These are phyloP conservation scores for Phytophthora rubi DNA, from an alignment of 352 stramenopile genomes.

Conservation along the genomic window DNA sequence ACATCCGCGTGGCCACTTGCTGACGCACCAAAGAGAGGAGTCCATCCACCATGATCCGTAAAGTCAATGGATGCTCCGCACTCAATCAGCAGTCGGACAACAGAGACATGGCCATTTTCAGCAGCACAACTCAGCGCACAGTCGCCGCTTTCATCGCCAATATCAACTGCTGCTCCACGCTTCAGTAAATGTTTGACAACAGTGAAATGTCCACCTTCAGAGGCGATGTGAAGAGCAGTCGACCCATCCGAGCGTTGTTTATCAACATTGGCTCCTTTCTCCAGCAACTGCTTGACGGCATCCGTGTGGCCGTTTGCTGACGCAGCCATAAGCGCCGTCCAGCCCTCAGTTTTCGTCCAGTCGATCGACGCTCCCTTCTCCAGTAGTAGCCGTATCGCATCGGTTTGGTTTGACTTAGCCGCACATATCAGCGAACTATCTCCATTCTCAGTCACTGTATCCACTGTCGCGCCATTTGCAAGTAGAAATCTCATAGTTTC, in stretches of 20 bases:
- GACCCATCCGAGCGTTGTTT: background rate
- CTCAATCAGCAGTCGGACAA: background rate
- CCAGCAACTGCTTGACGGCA: background rate
- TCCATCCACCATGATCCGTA: background rate
- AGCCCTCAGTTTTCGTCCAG: background rate
- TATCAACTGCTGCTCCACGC: background rate
- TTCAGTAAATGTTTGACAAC: background rate
- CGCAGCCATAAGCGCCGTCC: background rate
- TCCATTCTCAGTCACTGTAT: background rate
- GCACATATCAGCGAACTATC: conserved; percentile 2
- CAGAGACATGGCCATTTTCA: background rate
- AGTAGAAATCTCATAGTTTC: background rate
- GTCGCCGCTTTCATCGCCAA: background rate
- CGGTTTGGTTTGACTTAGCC: background rate
- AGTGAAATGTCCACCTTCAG: background rate
- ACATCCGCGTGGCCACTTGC: background rate
- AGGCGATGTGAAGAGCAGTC: conserved; percentile 1
- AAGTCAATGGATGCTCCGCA: background rate
- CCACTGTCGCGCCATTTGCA: background rate
- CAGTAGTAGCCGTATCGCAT: background rate
- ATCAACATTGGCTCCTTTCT: background rate
- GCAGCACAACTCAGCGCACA: background rate
- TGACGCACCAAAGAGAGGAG: background rate
- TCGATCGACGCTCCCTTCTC: background rate
- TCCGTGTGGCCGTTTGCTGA: background rate